Base-by-base conservation (phyloP, 129 eudicot genomes). In the Tagetes erecta region DNA sequence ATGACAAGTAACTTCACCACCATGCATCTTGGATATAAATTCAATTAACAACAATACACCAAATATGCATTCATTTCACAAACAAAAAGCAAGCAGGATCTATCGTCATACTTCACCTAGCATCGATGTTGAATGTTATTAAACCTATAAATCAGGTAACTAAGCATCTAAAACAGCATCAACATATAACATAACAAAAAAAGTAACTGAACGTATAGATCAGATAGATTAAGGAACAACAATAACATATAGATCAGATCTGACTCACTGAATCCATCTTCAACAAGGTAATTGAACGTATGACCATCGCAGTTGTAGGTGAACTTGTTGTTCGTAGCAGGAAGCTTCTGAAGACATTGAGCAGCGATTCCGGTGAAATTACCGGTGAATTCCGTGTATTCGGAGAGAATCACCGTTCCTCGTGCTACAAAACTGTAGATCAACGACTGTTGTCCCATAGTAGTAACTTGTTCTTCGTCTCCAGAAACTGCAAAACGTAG, bases 221-320 rank as follows among this genome's bases (percentile, higher is more conserved):
- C 41, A 59, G 66, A 59, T 59, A 7, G 12, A 36, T 13, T 36
- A 36, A 36, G 11, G 37, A 62, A 12, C 27, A 62, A 12, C 8
- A 35, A n/a, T n/a, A n/a, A 0, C n/a, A 62, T 13, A 62, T 11
- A 34, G 14, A 9, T 20, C 60, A 46, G 47, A 39, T 76, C 70
- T 58, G 58, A 56, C 78, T 80, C 60, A 91, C 97, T 86, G 86
- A 86, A 91, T 73, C 97, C 97, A 65, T 88, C 83, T 62, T 88
- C 88, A 50, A 91, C 97, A 68, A 88, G 67, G 10, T 62, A 62
- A 45, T 62, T 62, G 9, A 62, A 62, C 8, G 67, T 62, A n/a
- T 62, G 67, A 5, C 44, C 67, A 38, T 62, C 67, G 30, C 42
- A 60, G 67, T 35, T 60, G 67, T 62, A 62, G 30, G 67, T 62